These are phyloP conservation scores for Cladosporium sp. DNA, from an alignment of 2,329 filamentous ascomycete species.

Conservation along the genomic window DNA sequence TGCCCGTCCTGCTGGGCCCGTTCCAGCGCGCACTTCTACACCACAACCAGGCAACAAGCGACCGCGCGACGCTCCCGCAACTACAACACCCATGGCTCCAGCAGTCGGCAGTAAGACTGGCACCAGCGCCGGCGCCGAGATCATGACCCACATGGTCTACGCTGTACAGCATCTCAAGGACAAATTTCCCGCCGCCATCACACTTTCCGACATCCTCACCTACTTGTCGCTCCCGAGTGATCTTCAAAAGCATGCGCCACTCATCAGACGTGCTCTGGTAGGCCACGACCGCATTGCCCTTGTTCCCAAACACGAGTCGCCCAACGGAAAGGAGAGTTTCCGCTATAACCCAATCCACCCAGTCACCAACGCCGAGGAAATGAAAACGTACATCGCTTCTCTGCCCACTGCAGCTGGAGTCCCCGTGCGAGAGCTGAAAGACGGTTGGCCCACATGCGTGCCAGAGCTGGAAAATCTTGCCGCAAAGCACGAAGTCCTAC, in stretches of 20 bases:
- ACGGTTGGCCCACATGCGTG: conserved; percentile 88
- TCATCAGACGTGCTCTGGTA: conserved; percentile 68
- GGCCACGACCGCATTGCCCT: conserved; percentile 63
- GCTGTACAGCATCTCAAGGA: conserved; percentile 79
- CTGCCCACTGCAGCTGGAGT: conserved; percentile 80
- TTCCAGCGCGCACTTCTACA: conserved; percentile 27
- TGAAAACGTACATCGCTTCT: conserved; percentile 77
- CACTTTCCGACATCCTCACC: conserved; percentile 73
- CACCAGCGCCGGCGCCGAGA: conserved; percentile 63
- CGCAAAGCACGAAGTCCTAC: conserved; percentile 73
- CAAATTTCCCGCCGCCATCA: conserved; percentile 63
- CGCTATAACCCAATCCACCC: conserved; percentile 80
- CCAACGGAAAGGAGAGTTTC: conserved; percentile 65
- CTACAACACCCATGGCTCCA: neutral
- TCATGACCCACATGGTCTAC: conserved; percentile 85
- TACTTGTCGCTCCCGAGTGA: conserved; percentile 69
- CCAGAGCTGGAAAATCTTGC: conserved; percentile 77
- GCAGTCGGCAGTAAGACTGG: conserved; percentile 51
- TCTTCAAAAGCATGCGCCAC: conserved; percentile 46
- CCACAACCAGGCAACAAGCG: conserved; percentile 15
- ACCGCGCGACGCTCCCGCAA: conserved; percentile 8
- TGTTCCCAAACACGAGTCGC: conserved; percentile 42
- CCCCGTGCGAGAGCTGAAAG: conserved; percentile 85
- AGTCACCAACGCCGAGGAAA: conserved; percentile 73
- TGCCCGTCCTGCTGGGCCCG: conserved; percentile 27